Evolutionary conservation across 768 basidiomycete species (phyloP).

Genomic region (Tricholoma sp.): DNA sequence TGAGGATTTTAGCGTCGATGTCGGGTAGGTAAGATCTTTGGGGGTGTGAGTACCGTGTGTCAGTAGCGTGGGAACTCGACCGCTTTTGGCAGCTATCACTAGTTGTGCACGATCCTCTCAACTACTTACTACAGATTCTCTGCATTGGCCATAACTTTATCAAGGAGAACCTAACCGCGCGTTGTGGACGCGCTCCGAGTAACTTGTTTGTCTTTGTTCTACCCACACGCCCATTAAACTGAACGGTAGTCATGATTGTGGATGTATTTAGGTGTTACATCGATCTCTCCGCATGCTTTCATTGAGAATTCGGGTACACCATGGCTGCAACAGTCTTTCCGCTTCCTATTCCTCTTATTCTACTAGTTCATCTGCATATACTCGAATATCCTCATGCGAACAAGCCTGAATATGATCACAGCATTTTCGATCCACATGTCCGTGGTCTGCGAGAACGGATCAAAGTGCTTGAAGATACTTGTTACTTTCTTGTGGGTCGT

Average conservation of each 20-base stretch:
- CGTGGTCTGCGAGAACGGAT: constrained; percentile 47
- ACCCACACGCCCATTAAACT: too few species aligned
- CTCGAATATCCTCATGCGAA: constrained; percentile 45
- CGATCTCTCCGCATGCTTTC: too few species aligned
- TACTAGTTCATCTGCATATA: constrained; percentile 50
- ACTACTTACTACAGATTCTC: too few species aligned
- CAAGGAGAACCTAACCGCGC: too few species aligned
- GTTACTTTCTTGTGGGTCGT: constrained; percentile 42
- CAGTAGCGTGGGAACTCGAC: constrained; percentile 15
- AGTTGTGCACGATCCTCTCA: too few species aligned
- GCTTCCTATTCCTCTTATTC: constrained; percentile 38
- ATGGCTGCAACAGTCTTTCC: constrained; percentile 19
- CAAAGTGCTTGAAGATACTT: constrained; percentile 47
- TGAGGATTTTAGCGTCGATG: constrained; percentile 25
- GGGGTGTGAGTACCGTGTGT: neutral
- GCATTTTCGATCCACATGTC: constrained; percentile 38
- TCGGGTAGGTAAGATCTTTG: constrained; percentile 15
- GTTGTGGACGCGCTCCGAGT: too few species aligned
- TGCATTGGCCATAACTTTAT: too few species aligned
- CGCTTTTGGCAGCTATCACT: constrained; percentile 5
- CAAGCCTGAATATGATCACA: constrained; percentile 44
- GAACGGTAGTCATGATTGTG: too few species aligned
- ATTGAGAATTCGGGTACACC: neutral
- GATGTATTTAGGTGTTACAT: too few species aligned
- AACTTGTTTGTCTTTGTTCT: too few species aligned